Base-by-base conservation (phyloP, 2,329 filamentous ascomycete genomes). In the Nigrospora osmanthi region DNA sequence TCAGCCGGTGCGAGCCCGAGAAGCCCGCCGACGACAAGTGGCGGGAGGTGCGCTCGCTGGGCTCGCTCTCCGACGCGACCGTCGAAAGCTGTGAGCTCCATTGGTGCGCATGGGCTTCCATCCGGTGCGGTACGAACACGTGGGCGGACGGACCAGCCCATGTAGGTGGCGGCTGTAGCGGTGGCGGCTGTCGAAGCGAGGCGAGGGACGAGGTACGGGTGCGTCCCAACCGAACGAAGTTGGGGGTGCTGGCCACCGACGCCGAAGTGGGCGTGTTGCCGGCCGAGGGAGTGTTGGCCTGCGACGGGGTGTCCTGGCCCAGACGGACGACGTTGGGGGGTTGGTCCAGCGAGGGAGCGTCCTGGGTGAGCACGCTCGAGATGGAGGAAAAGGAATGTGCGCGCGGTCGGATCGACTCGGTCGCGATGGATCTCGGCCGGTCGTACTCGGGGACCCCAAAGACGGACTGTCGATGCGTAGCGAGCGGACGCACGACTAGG, bases 31-130 rank as follows among this genome's bases (percentile, higher is more conserved):
- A 57, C 6, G 73, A 76, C 42, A 70, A 66, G 11, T 73, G 68
- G 12, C 71, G 70, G 17, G 76, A 77, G 14, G 63, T 67, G 35
- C 68, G 67, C 31, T 72, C 65, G 55, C 73, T 80, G 33, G 62
- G 68, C 50, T 83, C 80, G 56, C 75, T 77, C 58, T 81, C 80
- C 32, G 80, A 83, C 60, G 75, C 67, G 49, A 83, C 79, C 38
- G 79, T 81, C 35, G 80, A 83, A 36, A 83, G 68, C 60, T 81
- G 78, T 38, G 76, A 75, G 61, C 78, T 81, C 78, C 78, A 82
- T 70, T 76, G 76, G 55, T 80, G 77, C 45, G 72, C 69, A 47
- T 69, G 61, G 39, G 69, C 58, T 51, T 73, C 60, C 69, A 77
- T 76, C 53, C 56, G 56, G 50, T 52, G 45, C 46, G 48, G 48